phyloP scores from a whole-genome alignment of 176 grass and related monocot genomes.

The Triticum monococcum region DNA sequence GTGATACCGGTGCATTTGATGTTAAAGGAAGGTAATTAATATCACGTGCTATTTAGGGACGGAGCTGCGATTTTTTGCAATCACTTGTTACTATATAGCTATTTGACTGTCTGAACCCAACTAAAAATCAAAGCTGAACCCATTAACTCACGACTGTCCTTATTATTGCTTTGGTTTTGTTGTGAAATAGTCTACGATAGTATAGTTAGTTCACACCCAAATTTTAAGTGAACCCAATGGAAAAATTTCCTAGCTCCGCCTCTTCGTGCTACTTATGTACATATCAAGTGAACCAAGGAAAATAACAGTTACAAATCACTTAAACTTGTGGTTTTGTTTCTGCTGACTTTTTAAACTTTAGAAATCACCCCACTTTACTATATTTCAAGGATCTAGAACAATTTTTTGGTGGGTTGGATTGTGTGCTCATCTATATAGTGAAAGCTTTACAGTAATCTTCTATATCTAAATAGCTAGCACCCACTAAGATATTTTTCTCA shows the following conservation, averaged over 20 bases:
- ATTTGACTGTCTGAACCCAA: too few species aligned
- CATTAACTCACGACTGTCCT: background rate
- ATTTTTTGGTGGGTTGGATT: background rate
- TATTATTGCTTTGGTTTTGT: background rate
- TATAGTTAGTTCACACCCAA: background rate
- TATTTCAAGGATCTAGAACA: background rate
- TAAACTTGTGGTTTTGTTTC: background rate
- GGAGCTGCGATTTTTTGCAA: too few species aligned
- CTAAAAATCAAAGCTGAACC: background rate
- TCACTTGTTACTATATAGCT: too few species aligned
- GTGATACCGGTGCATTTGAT: constrained; percentile 63
- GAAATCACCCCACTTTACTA: background rate
- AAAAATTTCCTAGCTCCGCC: background rate
- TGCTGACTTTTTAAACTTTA: background rate
- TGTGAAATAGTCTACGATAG: background rate
- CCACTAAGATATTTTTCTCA: too few species aligned
- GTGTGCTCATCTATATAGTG: background rate
- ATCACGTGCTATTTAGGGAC: background rate
- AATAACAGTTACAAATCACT: background rate
- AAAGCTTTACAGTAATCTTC: background rate
- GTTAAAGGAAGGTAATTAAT: constrained; percentile 45
- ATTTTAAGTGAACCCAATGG: background rate
- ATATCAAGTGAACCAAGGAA: background rate
- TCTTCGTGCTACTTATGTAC: background rate
- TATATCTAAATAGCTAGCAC: too few species aligned